Base-by-base conservation (phyloP, 495 filamentous ascomycete genomes). In the Pyrenopolyporus hunteri region DNA sequence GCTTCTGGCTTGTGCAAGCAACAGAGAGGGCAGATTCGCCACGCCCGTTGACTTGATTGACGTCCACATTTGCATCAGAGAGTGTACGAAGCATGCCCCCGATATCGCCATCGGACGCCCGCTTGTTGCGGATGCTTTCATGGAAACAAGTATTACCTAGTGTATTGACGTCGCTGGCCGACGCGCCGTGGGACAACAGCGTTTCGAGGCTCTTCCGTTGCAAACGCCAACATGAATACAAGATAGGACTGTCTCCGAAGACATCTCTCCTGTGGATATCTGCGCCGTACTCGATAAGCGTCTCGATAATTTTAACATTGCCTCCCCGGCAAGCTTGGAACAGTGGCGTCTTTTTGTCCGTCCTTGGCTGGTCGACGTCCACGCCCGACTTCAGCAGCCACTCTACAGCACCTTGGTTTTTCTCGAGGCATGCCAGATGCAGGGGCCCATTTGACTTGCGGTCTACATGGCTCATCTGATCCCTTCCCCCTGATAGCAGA, bases 181-280 rank as follows among this genome's bases (percentile, higher is more conserved):
- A 29, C 17, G 53, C 31, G 6, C 23, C 33, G 31, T 13, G 13
- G 3, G 7, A 0, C 7, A 29, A n/a, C 22, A 57, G 22, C n/a
- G 22, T 29, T 8, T 22, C 13, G 19, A 47, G 0, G 11, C n/a
- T 31, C 5, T 23, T 9, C 16, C 3, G 19, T 4, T 48, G 53
- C 14, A 8, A 10, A 19, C 22, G 4, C 1, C 2, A 39, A 23
- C 31, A 47, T 22, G 53, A 37, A 23, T 9, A 7, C n/a, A 47
- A 16, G 53, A 57, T 37, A 20, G 53, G 53, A 9, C 37, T 47
- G 1, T n/a, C 1, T n/a, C 1, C 11, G 11, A 1, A 0, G 8
- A 32, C 4, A 31, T 22, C 19, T 35, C 31, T 37, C 23, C n/a
- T 19, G 53, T 47, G 43, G n/a, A 57, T 31, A 32, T 57, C 11